Evolutionary conservation across 768 basidiomycete genomes (phyloP).

Genomic region (Agrocybe praecox): DNA sequence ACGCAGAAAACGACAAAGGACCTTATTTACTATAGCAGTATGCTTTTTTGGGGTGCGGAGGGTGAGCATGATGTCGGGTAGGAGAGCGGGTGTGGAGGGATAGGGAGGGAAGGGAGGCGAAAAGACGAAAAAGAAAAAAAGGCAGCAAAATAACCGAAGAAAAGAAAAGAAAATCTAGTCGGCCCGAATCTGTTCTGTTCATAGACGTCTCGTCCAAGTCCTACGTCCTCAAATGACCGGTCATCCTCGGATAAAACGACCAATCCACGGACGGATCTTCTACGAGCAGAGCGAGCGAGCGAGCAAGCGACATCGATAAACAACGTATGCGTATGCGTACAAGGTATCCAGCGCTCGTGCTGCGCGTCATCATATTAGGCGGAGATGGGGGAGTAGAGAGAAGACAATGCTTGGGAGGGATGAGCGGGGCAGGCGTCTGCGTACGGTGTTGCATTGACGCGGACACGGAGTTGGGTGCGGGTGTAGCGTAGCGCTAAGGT

Average conservation of each 20-base stretch:
- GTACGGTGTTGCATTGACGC: slow-evolving; percentile 1
- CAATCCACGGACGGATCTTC: neutral
- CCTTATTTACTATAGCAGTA: too few relatives aligned
- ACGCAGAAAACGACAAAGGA: too few relatives aligned
- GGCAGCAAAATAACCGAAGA: slow-evolving; percentile 2
- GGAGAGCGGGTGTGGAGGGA: slow-evolving; percentile 9
- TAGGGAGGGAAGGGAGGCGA: neutral
- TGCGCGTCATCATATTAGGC: slow-evolving; percentile 59
- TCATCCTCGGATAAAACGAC: too few relatives aligned
- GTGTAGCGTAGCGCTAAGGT: slow-evolving; percentile 29
- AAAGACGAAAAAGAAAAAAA: slow-evolving; percentile 7
- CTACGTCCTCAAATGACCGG: too few relatives aligned
- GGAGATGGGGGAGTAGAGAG: slow-evolving; percentile 23
- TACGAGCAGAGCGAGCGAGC: too few relatives aligned
- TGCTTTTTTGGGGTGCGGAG: neutral
- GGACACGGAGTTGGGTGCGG: slow-evolving; percentile 23
- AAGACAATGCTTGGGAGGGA: slow-evolving; percentile 25
- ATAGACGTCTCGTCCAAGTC: too few relatives aligned
- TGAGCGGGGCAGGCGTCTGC: too few relatives aligned
- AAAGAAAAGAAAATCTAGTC: neutral
- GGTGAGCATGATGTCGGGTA: neutral
- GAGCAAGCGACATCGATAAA: too few relatives aligned
- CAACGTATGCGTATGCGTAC: neutral
- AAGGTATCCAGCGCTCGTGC: slow-evolving; percentile 35
- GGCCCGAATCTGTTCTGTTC: too few relatives aligned